Percentiles rank a stretch among this genome's conserved stretches.
These are phyloP conservation scores for Arachis stenosperma DNA, from an alignment of 306 rosid genomes.

Conservation along the genomic window DNA sequence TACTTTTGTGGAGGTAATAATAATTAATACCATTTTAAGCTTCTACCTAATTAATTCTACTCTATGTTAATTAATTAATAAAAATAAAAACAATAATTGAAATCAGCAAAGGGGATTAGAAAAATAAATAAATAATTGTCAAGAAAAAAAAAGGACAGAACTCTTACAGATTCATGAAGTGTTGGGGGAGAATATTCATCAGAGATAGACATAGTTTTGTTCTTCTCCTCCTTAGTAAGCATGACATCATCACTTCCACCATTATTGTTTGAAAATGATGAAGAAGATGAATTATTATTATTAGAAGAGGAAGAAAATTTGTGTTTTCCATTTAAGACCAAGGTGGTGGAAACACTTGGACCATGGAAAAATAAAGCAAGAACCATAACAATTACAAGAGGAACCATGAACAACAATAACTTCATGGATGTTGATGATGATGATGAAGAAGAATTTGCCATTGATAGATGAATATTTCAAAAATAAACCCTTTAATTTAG, in stretches of 20 bases:
- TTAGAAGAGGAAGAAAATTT: slow-evolving; percentile 6
- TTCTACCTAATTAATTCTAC: neutral
- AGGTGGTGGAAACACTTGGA: slow-evolving; percentile 44
- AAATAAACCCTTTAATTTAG: neutral
- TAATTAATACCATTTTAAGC: too few species aligned
- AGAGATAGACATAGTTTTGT: slow-evolving; percentile 33
- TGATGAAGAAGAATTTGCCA: slow-evolving; percentile 9
- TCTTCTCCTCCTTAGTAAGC: slow-evolving; percentile 27
- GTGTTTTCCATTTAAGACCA: slow-evolving; percentile 31
- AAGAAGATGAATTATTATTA: neutral
- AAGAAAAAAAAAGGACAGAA: neutral
- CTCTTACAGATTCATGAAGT: slow-evolving; percentile 49
- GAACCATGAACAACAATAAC: slow-evolving; percentile 48
- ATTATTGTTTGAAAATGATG: neutral
- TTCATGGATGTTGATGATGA: slow-evolving; percentile 32
- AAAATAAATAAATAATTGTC: neutral
- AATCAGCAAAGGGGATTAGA: neutral
- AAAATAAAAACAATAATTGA: neutral
- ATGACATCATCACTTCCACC: neutral
- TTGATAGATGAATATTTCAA: neutral
- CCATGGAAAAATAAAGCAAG: slow-evolving; percentile 44
- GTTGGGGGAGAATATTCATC: slow-evolving; percentile 40
- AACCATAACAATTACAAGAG: slow-evolving; percentile 54
- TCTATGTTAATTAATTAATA: neutral
- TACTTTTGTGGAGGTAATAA: too few species aligned